Percentiles rank a stretch among this genome's conserved stretches.
These are phyloP conservation scores for Penicillium macrosclerotiorum DNA, from an alignment of 495 filamentous ascomycete species.

Conservation along the genomic window DNA sequence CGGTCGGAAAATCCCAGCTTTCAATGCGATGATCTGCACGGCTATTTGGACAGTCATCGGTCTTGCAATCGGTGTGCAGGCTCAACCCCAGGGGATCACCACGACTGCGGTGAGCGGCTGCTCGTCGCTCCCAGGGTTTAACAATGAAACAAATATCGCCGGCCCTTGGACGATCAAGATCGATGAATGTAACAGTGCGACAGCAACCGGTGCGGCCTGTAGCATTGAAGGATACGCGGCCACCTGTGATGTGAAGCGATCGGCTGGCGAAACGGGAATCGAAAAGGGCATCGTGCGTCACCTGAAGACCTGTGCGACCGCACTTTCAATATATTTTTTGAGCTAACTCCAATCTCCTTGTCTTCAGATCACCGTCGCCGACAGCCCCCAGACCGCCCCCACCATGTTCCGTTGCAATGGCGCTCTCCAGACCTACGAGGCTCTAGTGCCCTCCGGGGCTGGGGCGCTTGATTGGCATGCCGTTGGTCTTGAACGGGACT, in stretches of 20 bases:
- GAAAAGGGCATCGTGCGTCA: conserved; percentile 11
- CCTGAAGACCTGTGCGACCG: not conserved
- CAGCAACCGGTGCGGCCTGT: not conserved
- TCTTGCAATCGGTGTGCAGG: conserved; percentile 3
- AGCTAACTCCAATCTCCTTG: not conserved
- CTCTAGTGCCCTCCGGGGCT: conserved; percentile 11
- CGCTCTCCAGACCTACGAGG: conserved; percentile 10
- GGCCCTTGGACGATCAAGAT: conserved; percentile 13
- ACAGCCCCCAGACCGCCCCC: not conserved
- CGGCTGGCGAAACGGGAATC: conserved; percentile 7
- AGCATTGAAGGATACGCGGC: conserved; percentile 11
- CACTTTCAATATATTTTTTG: no score
- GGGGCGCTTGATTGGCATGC: conserved; percentile 17
- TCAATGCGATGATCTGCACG: not conserved
- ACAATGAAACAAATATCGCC: conserved; percentile 12
- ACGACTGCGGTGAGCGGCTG: conserved; percentile 5
- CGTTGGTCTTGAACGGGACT: conserved; percentile 6
- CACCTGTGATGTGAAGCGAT: conserved; percentile 7
- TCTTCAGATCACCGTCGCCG: conserved; percentile 9
- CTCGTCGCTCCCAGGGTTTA: conserved; percentile 9
- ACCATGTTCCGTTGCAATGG: conserved; percentile 21
- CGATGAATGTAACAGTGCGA: conserved; percentile 6
- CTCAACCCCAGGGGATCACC: not conserved
- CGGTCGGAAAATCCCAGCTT: no score
- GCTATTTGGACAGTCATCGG: not conserved